These are phyloP conservation scores for Talaromyces verruculosus DNA, from an alignment of 2,329 filamentous ascomycete species.

Conservation along the genomic window DNA sequence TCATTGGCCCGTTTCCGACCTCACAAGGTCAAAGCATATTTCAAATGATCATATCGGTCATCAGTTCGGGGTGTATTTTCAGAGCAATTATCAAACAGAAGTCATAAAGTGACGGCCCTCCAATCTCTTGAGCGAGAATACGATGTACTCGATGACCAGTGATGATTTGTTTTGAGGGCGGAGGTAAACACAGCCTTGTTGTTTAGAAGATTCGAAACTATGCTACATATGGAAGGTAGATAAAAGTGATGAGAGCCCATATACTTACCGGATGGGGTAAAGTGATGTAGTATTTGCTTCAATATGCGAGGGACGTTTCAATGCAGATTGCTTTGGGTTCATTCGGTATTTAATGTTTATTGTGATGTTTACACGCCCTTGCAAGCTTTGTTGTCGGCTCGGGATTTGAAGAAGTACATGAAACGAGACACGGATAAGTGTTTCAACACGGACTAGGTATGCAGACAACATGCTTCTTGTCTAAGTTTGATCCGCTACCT, in stretches of 20 bases:
- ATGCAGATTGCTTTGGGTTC: not conserved
- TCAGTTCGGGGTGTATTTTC: not conserved
- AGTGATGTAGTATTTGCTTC: slow-evolving; percentile 11
- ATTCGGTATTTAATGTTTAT: not conserved
- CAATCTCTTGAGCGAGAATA: not conserved
- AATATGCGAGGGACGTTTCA: not conserved
- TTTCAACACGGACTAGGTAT: not conserved
- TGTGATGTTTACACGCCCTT: not conserved
- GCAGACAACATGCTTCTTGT: not conserved
- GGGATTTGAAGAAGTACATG: not conserved
- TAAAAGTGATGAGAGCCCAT: not conserved
- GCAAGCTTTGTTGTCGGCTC: not conserved
- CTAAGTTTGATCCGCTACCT: not conserved
- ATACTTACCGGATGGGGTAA: not conserved
- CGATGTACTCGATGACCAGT: not conserved
- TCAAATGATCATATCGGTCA: not conserved
- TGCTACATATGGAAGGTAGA: slow-evolving; percentile 4
- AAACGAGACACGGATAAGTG: not conserved
- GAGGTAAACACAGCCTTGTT: not conserved
- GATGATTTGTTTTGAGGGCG: not conserved
- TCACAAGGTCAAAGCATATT: not conserved
- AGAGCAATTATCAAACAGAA: not conserved
- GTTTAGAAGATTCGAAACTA: not conserved
- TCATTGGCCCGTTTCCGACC: not conserved
- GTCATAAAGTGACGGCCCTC: not conserved